Percentiles rank a stretch among this genome's conserved stretches.
Evolutionary conservation across 495 filamentous ascomycete genomes (phyloP).

Genomic region (Aspergillus taichungensis): DNA sequence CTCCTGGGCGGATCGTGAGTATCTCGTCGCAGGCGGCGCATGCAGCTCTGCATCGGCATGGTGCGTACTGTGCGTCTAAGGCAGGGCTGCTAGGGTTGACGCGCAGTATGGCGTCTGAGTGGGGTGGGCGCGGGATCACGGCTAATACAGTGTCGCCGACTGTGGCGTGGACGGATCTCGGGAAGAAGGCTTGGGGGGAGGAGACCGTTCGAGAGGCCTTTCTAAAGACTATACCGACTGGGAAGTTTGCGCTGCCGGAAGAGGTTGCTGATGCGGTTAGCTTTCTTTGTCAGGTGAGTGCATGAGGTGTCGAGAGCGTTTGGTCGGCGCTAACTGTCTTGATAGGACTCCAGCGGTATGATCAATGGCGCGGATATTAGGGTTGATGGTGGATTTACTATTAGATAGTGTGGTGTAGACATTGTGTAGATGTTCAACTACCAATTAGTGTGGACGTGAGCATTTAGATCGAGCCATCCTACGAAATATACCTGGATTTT

Average conservation of each 20-base stretch:
- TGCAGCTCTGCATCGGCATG: conserved; percentile 29
- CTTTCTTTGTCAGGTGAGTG: conserved; percentile 31
- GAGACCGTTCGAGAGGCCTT: conserved; percentile 22
- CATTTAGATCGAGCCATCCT: too few relatives aligned
- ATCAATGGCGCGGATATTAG: conserved; percentile 37
- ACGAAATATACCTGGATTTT: too few relatives aligned
- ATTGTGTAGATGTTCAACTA: too few relatives aligned
- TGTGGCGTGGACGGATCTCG: conserved; percentile 33
- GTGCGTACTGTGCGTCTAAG: conserved; percentile 43
- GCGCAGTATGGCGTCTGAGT: conserved; percentile 41
- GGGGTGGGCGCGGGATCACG: conserved; percentile 28
- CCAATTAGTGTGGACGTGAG: too few relatives aligned
- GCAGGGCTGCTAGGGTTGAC: conserved; percentile 37
- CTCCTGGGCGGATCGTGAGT: conserved; percentile 29
- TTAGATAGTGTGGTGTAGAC: conserved; percentile 11
- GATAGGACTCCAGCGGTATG: conserved; percentile 36
- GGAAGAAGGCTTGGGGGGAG: conserved; percentile 33
- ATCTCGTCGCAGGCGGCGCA: conserved; percentile 33
- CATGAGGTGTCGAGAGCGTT: not conserved
- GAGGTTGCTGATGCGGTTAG: conserved; percentile 33
- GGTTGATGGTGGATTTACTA: conserved; percentile 35
- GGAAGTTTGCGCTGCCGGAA: conserved; percentile 35
- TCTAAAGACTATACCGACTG: conserved; percentile 27
- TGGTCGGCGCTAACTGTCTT: conserved; percentile 1
- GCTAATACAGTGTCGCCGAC: conserved; percentile 32